Evolutionary conservation across 1,139 yeast species (phyloP), one percentile per base, ranked within the genome.

Genomic region (Lodderomyces beijingensis): DNA sequence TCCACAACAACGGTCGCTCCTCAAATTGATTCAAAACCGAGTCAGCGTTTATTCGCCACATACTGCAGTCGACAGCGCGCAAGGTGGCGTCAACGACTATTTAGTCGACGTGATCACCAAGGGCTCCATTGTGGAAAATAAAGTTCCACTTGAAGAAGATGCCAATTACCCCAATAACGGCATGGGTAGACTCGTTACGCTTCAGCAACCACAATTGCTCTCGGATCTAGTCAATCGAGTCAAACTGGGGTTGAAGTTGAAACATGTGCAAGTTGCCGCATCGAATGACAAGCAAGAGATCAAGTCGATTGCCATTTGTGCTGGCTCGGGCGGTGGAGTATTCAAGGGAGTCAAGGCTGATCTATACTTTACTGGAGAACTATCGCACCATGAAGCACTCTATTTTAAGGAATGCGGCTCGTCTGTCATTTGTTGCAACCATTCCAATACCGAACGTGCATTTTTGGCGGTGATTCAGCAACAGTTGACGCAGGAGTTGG

Each of bases 21-120:
- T 91, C 25, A 73, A 73, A 38, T 67, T 93, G 45, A 81, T 88
- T 34, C 78, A 79, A 41, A 71, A 79, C 38, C 85, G 85, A 12
- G 74, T 91, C 41, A 77, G 89, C 37, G 98, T 93, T 1, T 91
- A 91, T 54, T 84, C 83, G 34, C 98, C 98, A 12, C 99, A 93
- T 51, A 89, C 98, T 0, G 91, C 97, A 0, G 84, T 91, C 2
- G 98, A 93, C 58, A 93, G 96, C 21, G 95, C 94, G 8, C 58
- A 59, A 12, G 87, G 85, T 8, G 98, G 98, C 16, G 96, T 93
- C 38, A 91, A 89, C 46, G 97, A 88, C 53, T 91, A 95, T 81
- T 65, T 91, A 26, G 84, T 77, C 0, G 77, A 74, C 29, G 85
- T 86, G 0, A 59, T 86, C 11, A 53, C 75, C 2, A 20, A 25